phyloP scores from a whole-genome alignment of 345 rosid genomes.

The Eucalyptus melliodora region DNA sequence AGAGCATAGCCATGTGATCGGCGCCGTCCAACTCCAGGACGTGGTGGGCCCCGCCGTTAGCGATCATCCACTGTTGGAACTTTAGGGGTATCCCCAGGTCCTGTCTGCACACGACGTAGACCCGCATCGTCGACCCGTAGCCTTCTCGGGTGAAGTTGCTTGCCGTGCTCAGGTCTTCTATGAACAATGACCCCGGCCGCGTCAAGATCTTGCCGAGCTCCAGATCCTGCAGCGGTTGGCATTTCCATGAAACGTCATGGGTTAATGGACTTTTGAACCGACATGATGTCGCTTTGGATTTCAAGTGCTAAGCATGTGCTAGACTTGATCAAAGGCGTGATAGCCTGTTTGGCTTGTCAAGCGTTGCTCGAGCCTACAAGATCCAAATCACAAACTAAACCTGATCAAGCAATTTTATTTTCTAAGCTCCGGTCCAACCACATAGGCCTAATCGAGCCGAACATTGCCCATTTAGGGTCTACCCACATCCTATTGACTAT shows the following conservation, averaged over 20 bases:
- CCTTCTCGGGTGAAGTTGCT: background rate
- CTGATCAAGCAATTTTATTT: background rate
- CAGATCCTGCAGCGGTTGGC: constrained; percentile 1
- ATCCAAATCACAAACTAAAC: background rate
- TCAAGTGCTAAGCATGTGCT: background rate
- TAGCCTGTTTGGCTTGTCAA: background rate
- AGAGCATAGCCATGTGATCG: constrained; percentile 26
- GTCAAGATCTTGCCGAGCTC: constrained; percentile 12
- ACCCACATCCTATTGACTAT: no score
- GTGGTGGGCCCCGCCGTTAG: background rate
- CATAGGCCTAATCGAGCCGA: accelerated
- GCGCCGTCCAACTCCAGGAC: constrained; percentile 9
- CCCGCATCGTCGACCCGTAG: constrained; percentile 7
- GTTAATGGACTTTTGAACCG: background rate
- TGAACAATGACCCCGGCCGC: constrained; percentile 9
- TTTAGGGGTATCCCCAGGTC: background rate
- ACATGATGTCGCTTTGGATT: background rate
- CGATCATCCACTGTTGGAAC: constrained; percentile 20
- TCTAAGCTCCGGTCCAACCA: background rate
- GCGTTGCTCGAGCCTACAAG: background rate
- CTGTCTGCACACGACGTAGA: constrained; percentile 2
- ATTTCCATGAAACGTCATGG: background rate
- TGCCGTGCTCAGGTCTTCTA: background rate
- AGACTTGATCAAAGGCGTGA: background rate
- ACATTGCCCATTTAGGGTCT: no score